Evolutionary conservation across 192 early-diverging fungal genomes (phyloP).

Genomic region (Cetraspora pellucida): DNA sequence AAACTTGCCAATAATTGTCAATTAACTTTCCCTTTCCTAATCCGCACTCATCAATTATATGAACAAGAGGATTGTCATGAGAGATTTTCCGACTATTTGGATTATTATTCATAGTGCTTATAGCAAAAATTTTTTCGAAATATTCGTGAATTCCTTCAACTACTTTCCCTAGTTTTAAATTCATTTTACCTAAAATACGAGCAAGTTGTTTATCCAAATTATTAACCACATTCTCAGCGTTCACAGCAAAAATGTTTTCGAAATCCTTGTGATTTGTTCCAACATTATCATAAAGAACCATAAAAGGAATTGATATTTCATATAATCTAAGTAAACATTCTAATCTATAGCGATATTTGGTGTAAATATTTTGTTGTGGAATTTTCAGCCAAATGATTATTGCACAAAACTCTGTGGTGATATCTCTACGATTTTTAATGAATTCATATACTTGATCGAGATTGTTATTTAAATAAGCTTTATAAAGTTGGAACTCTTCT

Average conservation of each 20-base stretch:
- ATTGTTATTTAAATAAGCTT: constrained; percentile 10
- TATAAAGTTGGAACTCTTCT: constrained; percentile 17
- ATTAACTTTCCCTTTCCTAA: no score
- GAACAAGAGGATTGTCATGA: constrained; percentile 16
- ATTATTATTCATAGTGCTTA: not conserved
- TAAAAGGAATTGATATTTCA: not conserved
- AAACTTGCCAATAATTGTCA: constrained; percentile 16
- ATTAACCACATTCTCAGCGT: no score
- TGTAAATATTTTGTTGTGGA: not conserved
- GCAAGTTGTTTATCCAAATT: no score
- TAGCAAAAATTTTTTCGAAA: constrained; percentile 17
- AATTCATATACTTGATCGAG: not conserved
- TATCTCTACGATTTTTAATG: not conserved
- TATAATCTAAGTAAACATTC: not conserved
- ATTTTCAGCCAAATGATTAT: not conserved
- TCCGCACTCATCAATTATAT: not conserved
- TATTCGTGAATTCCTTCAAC: not conserved
- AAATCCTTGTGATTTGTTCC: not conserved
- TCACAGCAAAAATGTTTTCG: constrained; percentile 22
- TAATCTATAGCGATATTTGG: constrained; percentile 2
- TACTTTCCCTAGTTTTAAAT: no score
- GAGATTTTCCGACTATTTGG: constrained; percentile 16
- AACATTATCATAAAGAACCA: not conserved
- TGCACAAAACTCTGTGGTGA: not conserved
- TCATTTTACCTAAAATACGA: no score